Evolutionary conservation across 257 asterid genomes (phyloP).

Genomic region (Lavandula angustifolia): DNA sequence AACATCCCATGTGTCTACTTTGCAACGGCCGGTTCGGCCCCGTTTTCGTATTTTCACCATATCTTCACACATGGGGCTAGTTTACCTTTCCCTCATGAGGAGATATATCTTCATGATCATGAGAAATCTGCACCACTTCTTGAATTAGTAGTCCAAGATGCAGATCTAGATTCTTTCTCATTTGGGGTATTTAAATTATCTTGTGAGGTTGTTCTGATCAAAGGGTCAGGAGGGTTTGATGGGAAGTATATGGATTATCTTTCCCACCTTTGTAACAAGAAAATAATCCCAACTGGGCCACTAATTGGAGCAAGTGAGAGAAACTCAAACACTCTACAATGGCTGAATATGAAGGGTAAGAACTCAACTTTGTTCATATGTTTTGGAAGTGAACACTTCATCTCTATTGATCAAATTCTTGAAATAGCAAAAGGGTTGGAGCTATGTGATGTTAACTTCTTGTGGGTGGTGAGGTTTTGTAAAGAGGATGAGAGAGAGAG

Average conservation of each 20-base stretch:
- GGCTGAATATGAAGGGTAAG: constrained; percentile 37
- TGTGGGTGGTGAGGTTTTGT: constrained; percentile 44
- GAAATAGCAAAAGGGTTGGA: constrained; percentile 39
- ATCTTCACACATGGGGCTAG: not conserved
- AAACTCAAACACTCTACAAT: constrained; percentile 29
- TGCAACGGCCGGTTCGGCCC: not conserved
- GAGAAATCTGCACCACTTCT: not conserved
- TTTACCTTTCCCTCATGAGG: constrained; percentile 22
- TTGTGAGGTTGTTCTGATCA: constrained; percentile 8
- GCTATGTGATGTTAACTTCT: constrained; percentile 34
- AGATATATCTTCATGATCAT: constrained; percentile 2
- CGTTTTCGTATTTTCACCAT: constrained; percentile 12
- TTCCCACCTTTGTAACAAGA: constrained; percentile 31
- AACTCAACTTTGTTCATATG: constrained; percentile 39
- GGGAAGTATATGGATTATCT: constrained; percentile 44
- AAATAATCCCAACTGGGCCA: constrained; percentile 38
- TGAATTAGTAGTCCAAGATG: constrained; percentile 6
- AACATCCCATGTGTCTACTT: constrained; percentile 24
- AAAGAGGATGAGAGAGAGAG: constrained; percentile 18
- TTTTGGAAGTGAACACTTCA: constrained; percentile 50
- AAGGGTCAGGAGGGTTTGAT: constrained; percentile 38
- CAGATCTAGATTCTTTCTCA: constrained; percentile 15
- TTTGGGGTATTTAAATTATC: constrained; percentile 34
- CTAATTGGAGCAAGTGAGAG: not conserved
- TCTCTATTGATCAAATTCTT: constrained; percentile 31